Percentiles rank a stretch among this genome's conserved stretches.
Evolutionary conservation across 2,329 filamentous ascomycete species (phyloP).

Genomic region (Zopfia rhizophila): DNA sequence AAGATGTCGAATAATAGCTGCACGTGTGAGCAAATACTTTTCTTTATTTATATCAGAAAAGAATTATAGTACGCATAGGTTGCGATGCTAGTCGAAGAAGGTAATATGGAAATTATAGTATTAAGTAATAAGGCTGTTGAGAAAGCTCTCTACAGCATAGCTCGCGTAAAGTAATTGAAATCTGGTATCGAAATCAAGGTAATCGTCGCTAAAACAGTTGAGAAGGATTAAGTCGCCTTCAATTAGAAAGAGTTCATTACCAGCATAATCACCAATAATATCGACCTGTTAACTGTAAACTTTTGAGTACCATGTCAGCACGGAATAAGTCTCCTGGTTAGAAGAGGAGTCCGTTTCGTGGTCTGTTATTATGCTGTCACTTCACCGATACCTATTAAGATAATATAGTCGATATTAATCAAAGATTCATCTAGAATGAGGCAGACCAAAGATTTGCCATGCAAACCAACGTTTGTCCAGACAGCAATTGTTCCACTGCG

Average conservation of each 20-base stretch:
- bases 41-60: constrained; percentile 43
- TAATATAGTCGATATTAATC: no score
- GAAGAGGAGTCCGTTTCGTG: constrained; percentile 18
- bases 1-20: constrained; percentile 73
- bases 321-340: constrained; percentile 29
- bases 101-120: constrained; percentile 77
- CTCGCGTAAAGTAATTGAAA: constrained; percentile 78
- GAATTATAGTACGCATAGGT: constrained; percentile 65
- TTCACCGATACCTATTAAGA: no score
- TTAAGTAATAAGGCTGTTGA: constrained; percentile 68
- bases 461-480: no score
- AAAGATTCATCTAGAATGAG: no score
- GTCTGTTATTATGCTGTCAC: background rate
- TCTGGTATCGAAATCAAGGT: constrained; percentile 72
- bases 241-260: constrained; percentile 76
- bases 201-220: constrained; percentile 69
- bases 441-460: no score
- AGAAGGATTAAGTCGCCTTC: constrained; percentile 78
- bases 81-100: constrained; percentile 71
- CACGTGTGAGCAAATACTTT: constrained; percentile 71
- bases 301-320: constrained; percentile 48
- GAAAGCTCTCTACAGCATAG: constrained; percentile 74
- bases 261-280: constrained; percentile 79
- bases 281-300: constrained; percentile 51
- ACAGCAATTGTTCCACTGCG: no score